A percentile compares a stretch with the other conserved stretches of the same genome.
Conservation (phyloP, 164 flowering plant genomes). For the Stephania yunnanensis region DNA sequence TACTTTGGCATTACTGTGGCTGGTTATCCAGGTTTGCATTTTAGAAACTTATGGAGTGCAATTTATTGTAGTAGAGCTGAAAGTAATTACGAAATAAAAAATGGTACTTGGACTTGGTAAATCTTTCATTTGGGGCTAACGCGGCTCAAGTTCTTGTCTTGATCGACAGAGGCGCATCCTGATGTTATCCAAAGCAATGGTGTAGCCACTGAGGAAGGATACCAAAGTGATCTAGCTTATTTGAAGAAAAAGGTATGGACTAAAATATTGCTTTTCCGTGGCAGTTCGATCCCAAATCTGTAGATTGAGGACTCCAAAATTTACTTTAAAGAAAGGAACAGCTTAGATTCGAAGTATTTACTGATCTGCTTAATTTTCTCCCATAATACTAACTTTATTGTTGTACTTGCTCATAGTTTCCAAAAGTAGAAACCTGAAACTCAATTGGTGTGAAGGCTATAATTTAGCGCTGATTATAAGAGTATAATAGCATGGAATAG, state of each 20-base stretch:
- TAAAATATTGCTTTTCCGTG: neutral
- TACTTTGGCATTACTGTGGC: conserved; percentile 98
- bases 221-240: conserved; percentile 72
- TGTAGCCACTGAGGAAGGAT: conserved; percentile 55
- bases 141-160: neutral
- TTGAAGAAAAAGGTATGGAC: conserved; percentile 69
- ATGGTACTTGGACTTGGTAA: too few species aligned
- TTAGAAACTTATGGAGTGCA: neutral
- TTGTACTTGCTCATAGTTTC: too few species aligned
- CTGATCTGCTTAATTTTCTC: too few species aligned
- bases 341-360: too few species aligned
- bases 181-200: conserved; percentile 67
- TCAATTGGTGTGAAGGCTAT: too few species aligned
- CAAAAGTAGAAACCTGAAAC: too few species aligned
- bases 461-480: too few species aligned
- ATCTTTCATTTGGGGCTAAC: neutral
- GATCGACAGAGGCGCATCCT: conserved; percentile 86
- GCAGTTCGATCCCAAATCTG: too few species aligned
- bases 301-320: too few species aligned
- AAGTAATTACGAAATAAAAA: neutral
- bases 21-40: conserved; percentile 75
- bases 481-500: too few species aligned
- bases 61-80: neutral
- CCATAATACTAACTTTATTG: too few species aligned
- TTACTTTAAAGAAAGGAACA: too few species aligned